These are phyloP conservation scores for Cercophora scortea DNA, from an alignment of 495 filamentous ascomycete genomes.

Conservation along the genomic window DNA sequence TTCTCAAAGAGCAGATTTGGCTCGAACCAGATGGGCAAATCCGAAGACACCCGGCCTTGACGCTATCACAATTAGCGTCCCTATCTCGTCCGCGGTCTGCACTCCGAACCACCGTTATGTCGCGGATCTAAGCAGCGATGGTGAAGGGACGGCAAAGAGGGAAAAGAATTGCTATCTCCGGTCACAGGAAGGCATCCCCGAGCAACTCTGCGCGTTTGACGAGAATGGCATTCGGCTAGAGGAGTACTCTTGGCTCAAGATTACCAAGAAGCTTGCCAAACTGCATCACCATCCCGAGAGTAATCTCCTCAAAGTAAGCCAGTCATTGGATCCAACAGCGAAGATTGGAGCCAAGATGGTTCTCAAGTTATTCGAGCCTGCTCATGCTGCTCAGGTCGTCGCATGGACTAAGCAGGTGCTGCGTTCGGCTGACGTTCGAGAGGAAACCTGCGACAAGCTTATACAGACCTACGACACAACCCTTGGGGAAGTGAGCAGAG, in stretches of 20 bases:
- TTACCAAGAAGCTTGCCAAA: constrained; percentile 1
- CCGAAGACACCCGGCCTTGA: too few relatives aligned
- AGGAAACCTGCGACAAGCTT: too few relatives aligned
- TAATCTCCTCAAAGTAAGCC: constrained; percentile 10
- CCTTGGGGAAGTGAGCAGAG: too few relatives aligned
- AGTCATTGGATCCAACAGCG: constrained; percentile 1
- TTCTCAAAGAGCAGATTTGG: constrained; percentile 5
- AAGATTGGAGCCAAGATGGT: constrained; percentile 3
- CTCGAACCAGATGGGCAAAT: too few relatives aligned
- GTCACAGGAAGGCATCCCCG: background rate
- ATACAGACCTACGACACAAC: too few relatives aligned
- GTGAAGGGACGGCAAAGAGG: background rate
- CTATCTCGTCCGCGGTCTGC: constrained; percentile 8
- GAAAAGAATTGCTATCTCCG: background rate
- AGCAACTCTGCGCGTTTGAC: constrained; percentile 11
- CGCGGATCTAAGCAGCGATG: background rate
- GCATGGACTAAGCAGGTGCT: too few relatives aligned
- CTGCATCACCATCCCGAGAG: constrained; percentile 4
- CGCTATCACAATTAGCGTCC: background rate
- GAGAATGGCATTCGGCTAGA: background rate
- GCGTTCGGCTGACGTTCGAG: too few relatives aligned
- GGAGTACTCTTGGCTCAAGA: constrained; percentile 14
- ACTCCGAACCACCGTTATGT: constrained; percentile 5
- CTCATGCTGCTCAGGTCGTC: constrained; percentile 1
- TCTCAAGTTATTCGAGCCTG: background rate